A percentile compares a stretch with the other conserved stretches of the same genome.
Evolutionary conservation across 1,139 yeast species (phyloP).

Genomic region (Neolecta irregularis): DNA sequence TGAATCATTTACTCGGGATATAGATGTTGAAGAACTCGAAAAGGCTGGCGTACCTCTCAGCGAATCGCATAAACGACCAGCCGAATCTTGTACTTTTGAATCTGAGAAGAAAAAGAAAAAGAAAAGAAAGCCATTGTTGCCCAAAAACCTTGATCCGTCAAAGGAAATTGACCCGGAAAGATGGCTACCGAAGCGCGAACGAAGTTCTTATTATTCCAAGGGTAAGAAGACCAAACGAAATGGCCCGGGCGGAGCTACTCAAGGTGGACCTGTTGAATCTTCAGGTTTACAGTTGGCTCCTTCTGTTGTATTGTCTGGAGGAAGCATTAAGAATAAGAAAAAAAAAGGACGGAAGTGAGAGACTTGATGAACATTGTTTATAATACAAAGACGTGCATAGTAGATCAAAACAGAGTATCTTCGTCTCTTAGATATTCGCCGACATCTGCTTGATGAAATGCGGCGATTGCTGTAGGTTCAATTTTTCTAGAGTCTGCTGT

Average conservation of each 20-base stretch:
- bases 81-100: too few relatives aligned
- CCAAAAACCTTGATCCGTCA: conserved; percentile 29
- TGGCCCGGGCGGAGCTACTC: conserved; percentile 28
- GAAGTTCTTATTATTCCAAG: conserved; percentile 60
- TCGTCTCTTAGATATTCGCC: conserved; percentile 98
- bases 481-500: conserved; percentile 77
- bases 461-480: conserved; percentile 88
- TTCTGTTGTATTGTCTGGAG: too few relatives aligned
- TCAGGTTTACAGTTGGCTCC: too few relatives aligned
- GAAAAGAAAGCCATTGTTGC: conserved; percentile 27
- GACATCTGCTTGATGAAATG: conserved; percentile 92
- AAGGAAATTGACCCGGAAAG: conserved; percentile 49
- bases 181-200: conserved; percentile 79
- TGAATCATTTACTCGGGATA: conserved; percentile 24
- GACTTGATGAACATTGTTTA: neutral
- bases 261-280: conserved; percentile 37
- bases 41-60: conserved; percentile 24
- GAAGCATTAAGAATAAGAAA: neutral
- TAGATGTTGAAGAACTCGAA: conserved; percentile 31
- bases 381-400: conserved; percentile 40
- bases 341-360: neutral
- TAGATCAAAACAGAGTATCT: conserved; percentile 55
- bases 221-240: conserved; percentile 34
- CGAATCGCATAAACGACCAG: neutral
- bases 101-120: conserved; percentile 28